Evolutionary conservation across 164 flowering plant species (phyloP), one percentile per base, ranked within the genome.

Genomic region (Stephania yunnanensis): DNA sequence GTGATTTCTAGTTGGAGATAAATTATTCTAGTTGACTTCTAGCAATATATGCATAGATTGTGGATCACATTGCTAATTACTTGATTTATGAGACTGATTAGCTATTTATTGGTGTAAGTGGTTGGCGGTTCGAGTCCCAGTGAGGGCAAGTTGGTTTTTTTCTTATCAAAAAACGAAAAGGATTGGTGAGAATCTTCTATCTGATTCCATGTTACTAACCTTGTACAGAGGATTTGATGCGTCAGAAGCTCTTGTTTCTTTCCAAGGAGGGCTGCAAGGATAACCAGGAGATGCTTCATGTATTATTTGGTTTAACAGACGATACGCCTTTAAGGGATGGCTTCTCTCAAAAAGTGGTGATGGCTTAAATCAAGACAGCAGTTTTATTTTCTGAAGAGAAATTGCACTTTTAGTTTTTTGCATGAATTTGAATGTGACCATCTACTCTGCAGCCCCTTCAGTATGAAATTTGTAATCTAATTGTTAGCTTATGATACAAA

Each of bases 221-320:
- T 53, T 19, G 78, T 72, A 44, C 83, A 93, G 97, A 86, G 74
- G 71, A 19, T 71, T 86, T 85, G 79, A 58, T 87, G 76, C 55
- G 83, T 31, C 79, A 79, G 73, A 89, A 78, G 76, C 88, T 94
- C 70, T 30, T 45, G 50, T 70, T 79, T 74, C 73, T 87, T 64
- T 85, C 84, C 46, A 70, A 84, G 72, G 83, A 84, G 78, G 46
- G 69, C 65, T 82, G 86, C 20, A 29, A 6, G 0, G 90, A 90
- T 78, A 94, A 92, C 80, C 93, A 88, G 81, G 87, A 87, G 78
- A 84, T 86, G n/a, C 87, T 94, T 68, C 55, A 30, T 2, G 70
- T 78, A 45, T 80, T 91, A 17, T 82, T 92, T 78, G 72, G 89
- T 58, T 68, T 77, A 29, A 83, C 82, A 71, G 81, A 86, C 83